A percentile compares a stretch with the other conserved stretches of the same genome.
Evolutionary conservation across 2,329 filamentous ascomycete genomes (phyloP).

Genomic region (Claviceps fusiformis): DNA sequence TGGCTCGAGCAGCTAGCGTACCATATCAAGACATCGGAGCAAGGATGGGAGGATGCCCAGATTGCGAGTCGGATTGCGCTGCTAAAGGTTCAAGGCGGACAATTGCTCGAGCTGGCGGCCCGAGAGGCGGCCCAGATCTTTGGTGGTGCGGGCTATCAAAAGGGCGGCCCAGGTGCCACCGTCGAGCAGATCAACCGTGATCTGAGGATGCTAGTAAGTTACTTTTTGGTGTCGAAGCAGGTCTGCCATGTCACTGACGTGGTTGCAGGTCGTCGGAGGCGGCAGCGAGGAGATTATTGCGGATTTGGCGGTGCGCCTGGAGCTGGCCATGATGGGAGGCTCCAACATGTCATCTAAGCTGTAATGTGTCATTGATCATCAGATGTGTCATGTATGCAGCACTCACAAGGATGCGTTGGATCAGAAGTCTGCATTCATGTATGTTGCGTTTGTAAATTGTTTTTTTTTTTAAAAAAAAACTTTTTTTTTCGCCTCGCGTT

Average conservation of each 20-base stretch:
- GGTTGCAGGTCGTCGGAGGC: constrained; percentile 34
- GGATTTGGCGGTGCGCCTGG: constrained; percentile 37
- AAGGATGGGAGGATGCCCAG: constrained; percentile 18
- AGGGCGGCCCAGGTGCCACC: constrained; percentile 30
- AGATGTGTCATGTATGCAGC: neutral
- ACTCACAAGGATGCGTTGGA: neutral
- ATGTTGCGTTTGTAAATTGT: neutral
- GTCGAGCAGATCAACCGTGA: constrained; percentile 40
- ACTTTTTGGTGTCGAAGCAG: neutral
- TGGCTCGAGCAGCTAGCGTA: constrained; percentile 49
- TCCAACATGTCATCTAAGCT: constrained; percentile 9
- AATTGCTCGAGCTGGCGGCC: constrained; percentile 34
- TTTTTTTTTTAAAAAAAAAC: too few species aligned
- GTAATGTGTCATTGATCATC: neutral
- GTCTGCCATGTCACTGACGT: neutral
- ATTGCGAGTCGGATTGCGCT: constrained; percentile 19
- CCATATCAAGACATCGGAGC: constrained; percentile 25
- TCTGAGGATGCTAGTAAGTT: constrained; percentile 20
- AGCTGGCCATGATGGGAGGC: constrained; percentile 15
- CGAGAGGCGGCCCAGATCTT: constrained; percentile 41
- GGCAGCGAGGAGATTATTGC: constrained; percentile 40
- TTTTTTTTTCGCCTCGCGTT: neutral
- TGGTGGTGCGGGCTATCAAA: constrained; percentile 38
- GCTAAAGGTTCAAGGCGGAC: constrained; percentile 34
- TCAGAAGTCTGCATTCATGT: neutral